phyloP scores from a whole-genome alignment of 257 asterid species.

The Anisodus tanguticus region DNA sequence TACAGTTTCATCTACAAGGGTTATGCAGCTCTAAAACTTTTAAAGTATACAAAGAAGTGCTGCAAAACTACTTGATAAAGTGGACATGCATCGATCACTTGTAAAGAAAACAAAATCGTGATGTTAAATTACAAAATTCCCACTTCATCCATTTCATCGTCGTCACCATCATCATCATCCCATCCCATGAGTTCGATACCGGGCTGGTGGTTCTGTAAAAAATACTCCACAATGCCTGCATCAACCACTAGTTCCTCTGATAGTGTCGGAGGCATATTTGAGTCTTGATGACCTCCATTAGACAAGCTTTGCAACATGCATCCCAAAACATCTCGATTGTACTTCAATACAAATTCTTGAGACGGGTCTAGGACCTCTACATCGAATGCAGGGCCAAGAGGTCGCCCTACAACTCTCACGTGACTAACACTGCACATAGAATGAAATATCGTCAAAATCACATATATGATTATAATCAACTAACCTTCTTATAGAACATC shows the following conservation, averaged over 20 bases:
- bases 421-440: slow-evolving; percentile 30
- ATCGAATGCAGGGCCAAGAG: slow-evolving; percentile 30
- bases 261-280: background rate
- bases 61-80: background rate
- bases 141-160: slow-evolving; percentile 23
- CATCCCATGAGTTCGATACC: background rate
- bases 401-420: slow-evolving; percentile 30
- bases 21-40: background rate
- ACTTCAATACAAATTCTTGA: slow-evolving; percentile 31
- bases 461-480: background rate
- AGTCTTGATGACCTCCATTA: slow-evolving; percentile 11
- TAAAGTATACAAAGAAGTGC: background rate
- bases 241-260: slow-evolving; percentile 16
- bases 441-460: background rate
- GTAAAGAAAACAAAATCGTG: background rate
- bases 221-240: slow-evolving; percentile 2
- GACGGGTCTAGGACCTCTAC: slow-evolving; percentile 31
- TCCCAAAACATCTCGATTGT: slow-evolving; percentile 18
- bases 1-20: slow-evolving; percentile 17
- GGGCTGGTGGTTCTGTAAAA: slow-evolving; percentile 25
- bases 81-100: background rate
- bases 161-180: background rate
- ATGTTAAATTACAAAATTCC: background rate
- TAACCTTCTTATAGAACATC: slow-evolving; percentile 6
- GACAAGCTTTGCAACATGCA: slow-evolving; percentile 20